These are phyloP conservation scores for Penicillium subrubescens DNA, from an alignment of 495 filamentous ascomycete genomes.

Conservation along the genomic window DNA sequence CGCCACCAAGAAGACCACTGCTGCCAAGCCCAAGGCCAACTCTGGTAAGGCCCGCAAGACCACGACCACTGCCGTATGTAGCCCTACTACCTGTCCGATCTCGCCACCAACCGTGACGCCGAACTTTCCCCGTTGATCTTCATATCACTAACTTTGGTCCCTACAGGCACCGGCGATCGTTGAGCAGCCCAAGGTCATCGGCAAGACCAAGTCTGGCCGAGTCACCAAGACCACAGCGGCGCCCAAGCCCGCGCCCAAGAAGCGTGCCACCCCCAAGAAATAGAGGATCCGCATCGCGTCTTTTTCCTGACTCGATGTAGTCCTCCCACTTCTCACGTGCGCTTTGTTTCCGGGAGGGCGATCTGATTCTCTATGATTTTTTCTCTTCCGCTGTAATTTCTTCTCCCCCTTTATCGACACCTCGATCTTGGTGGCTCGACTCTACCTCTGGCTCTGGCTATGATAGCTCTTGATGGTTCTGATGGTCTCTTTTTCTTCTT, in stretches of 20 bases:
- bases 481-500: slow-evolving; percentile 27
- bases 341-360: slow-evolving; percentile 27
- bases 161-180: slow-evolving; percentile 64
- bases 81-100: neutral
- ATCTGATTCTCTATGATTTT: slow-evolving; percentile 15
- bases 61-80: slow-evolving; percentile 39
- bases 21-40: slow-evolving; percentile 50
- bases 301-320: slow-evolving; percentile 17
- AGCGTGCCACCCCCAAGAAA: slow-evolving; percentile 65
- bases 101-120: neutral
- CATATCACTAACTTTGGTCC: neutral
- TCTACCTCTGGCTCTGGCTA: slow-evolving; percentile 1
- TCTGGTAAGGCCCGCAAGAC: slow-evolving; percentile 58
- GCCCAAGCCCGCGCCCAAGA: slow-evolving; percentile 60
- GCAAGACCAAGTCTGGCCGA: slow-evolving; percentile 90
- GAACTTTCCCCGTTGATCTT: slow-evolving; percentile 1
- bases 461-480: slow-evolving; percentile 16
- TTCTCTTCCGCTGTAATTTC: slow-evolving; percentile 36
- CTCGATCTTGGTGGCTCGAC: slow-evolving; percentile 27
- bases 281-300: slow-evolving; percentile 24
- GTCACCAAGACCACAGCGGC: slow-evolving; percentile 71
- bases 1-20: slow-evolving; percentile 38
- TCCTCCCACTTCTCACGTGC: slow-evolving; percentile 34
- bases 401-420: slow-evolving; percentile 24
- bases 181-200: slow-evolving; percentile 71